These are phyloP conservation scores for Acacia acuminata DNA, from an alignment of 306 rosid genomes.

Conservation along the genomic window DNA sequence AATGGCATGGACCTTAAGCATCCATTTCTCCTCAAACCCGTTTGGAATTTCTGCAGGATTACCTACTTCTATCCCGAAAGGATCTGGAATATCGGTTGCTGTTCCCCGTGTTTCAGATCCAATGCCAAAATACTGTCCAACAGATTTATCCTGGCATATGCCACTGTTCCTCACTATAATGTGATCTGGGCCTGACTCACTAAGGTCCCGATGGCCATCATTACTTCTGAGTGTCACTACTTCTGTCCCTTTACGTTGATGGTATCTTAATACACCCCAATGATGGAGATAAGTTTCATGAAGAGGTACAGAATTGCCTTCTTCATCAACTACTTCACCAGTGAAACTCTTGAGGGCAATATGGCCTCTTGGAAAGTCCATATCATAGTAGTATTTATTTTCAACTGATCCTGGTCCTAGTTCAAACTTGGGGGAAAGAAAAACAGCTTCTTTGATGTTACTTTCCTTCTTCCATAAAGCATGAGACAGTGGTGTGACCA, in stretches of 20 bases:
- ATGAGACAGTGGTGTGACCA: slow-evolving; percentile 34
- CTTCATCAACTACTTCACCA: slow-evolving; percentile 71
- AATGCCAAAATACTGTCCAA: slow-evolving; percentile 62
- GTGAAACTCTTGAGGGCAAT: slow-evolving; percentile 59
- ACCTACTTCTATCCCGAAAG: slow-evolving; percentile 71
- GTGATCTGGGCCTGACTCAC: not conserved
- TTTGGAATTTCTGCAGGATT: slow-evolving; percentile 55
- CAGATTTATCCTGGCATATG: slow-evolving; percentile 22
- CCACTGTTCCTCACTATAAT: slow-evolving; percentile 45
- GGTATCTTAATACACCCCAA: slow-evolving; percentile 45
- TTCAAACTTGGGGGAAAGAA: slow-evolving; percentile 59
- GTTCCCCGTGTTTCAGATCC: slow-evolving; percentile 78
- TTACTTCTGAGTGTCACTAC: not conserved
- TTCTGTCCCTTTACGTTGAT: slow-evolving; percentile 12
- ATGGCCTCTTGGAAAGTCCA: slow-evolving; percentile 74
- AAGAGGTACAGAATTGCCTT: slow-evolving; percentile 62
- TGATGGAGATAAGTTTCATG: slow-evolving; percentile 81
- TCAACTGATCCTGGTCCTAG: slow-evolving; percentile 64
- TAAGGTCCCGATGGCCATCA: too few relatives aligned
- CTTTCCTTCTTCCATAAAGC: slow-evolving; percentile 27
- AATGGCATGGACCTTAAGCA: slow-evolving; percentile 68
- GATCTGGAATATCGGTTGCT: slow-evolving; percentile 54
- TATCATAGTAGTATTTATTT: slow-evolving; percentile 36
- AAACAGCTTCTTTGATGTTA: slow-evolving; percentile 45
- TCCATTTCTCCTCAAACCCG: slow-evolving; percentile 74